Evolutionary conservation across 441 rosid species (phyloP).

Genomic region (Pelargonium citronellum): DNA sequence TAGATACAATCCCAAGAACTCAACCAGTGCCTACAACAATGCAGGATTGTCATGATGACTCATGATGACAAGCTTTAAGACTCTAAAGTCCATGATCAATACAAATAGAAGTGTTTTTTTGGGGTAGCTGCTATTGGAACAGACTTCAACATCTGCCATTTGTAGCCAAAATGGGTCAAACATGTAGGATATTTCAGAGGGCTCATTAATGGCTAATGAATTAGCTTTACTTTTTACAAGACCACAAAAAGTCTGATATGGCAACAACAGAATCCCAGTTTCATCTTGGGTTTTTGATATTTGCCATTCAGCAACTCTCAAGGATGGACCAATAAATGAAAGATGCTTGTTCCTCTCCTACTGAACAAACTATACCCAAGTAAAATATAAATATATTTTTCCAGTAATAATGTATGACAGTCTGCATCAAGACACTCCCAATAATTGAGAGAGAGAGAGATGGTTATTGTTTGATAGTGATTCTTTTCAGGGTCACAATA

Average conservation of each 20-base stretch:
- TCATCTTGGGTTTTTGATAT: background rate
- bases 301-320: background rate
- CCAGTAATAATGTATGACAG: slow-evolving; percentile 9
- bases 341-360: background rate
- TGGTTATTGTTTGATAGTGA: slow-evolving; percentile 29
- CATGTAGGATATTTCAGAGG: slow-evolving; percentile 3
- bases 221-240: background rate
- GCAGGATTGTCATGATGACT: background rate
- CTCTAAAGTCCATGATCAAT: slow-evolving; percentile 3
- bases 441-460: slow-evolving; percentile 11
- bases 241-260: too few species aligned
- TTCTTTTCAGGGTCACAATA: slow-evolving; percentile 30
- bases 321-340: background rate
- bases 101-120: background rate
- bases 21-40: background rate
- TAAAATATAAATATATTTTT: background rate
- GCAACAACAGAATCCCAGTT: background rate
- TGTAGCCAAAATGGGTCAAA: background rate
- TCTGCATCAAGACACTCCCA: background rate
- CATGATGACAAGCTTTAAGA: background rate
- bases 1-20: background rate
- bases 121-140: background rate
- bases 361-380: slow-evolving; percentile 10
- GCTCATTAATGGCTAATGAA: slow-evolving; percentile 1
- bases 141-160: background rate